Evolutionary conservation across 352 stramenopile species (phyloP), one percentile per base, ranked within the genome.

Genomic region (Halophytophthora polymorphica): DNA sequence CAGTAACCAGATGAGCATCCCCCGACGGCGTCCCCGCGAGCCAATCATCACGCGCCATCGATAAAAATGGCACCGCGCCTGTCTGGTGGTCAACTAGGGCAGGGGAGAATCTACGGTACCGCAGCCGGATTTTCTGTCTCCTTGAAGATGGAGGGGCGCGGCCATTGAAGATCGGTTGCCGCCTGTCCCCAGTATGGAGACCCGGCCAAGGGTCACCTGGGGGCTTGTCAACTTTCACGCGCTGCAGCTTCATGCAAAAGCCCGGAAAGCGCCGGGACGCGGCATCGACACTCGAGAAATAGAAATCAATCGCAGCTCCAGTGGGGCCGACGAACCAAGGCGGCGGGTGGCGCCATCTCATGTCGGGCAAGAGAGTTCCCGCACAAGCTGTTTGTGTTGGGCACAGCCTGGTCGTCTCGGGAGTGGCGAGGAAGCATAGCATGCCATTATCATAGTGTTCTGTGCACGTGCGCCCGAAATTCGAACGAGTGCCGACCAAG

Each of bases 61-160:
- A 58, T 67, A 71, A 71, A 67, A 61, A 51, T n/a, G 2, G 40
- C 19, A 18, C 14, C 21, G 11, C 7, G 3, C 6, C 40, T 45
- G 19, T 12, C 38, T 44, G 17, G 2, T 44, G 17, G 38, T 44
- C 21, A 10, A 14, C 33, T 40, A 40, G 14, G 12, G 35, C n/a
- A 38, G 33, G 33, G 33, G 33, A 38, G 33, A 38, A 38, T 10
- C 33, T 38, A 38, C 33, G 33, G 33, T 38, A 38, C 33, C 33
- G 33, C 33, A 38, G 13, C 33, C 15, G 33, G 33, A 38, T 38
- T 38, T n/a, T 38, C 33, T 38, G 33, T 17, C 33, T 17, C 19
- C 40, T 45, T 45, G 40, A 45, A 45, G 40, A 45, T 33, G 23
- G 33, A 38, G 6, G 33, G 6, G 15, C 29, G 33, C 33, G 33